Conservation (phyloP, 495 filamentous ascomycete genomes). For the Aspergillus ostianus region DNA sequence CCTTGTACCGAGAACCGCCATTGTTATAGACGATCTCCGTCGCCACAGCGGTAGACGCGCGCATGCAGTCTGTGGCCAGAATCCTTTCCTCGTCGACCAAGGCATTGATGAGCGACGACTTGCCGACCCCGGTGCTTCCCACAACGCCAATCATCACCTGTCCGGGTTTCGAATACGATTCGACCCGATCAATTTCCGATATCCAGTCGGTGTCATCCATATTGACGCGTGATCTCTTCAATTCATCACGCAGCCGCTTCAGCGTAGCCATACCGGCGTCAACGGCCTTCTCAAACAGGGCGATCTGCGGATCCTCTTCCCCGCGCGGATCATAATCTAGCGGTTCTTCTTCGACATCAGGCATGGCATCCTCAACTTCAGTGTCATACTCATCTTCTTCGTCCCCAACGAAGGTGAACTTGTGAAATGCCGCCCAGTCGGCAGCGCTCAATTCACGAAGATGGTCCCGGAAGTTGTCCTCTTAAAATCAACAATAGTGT, state of each 20-base stretch:
- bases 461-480: too few relatives aligned
- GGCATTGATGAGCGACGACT: conserved; percentile 61
- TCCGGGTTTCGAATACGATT: conserved; percentile 22
- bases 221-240: neutral
- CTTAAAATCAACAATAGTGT: too few relatives aligned
- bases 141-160: conserved; percentile 54
- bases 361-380: too few relatives aligned
- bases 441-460: too few relatives aligned
- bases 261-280: too few relatives aligned
- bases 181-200: neutral
- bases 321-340: too few relatives aligned
- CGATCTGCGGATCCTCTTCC: too few relatives aligned
- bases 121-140: conserved; percentile 58
- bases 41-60: conserved; percentile 64
- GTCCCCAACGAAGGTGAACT: too few relatives aligned
- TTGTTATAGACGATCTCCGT: conserved; percentile 67
- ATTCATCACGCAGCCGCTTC: neutral
- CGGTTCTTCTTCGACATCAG: too few relatives aligned
- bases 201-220: conserved; percentile 7
- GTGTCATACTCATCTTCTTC: too few relatives aligned
- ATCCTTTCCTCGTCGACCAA: conserved; percentile 54
- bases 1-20: conserved; percentile 50
- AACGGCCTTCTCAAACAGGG: neutral
- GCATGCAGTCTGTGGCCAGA: conserved; percentile 57
- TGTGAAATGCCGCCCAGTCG: too few relatives aligned